phyloP scores from a whole-genome alignment of 164 flowering plant genomes.

The Litsea cubeba region DNA sequence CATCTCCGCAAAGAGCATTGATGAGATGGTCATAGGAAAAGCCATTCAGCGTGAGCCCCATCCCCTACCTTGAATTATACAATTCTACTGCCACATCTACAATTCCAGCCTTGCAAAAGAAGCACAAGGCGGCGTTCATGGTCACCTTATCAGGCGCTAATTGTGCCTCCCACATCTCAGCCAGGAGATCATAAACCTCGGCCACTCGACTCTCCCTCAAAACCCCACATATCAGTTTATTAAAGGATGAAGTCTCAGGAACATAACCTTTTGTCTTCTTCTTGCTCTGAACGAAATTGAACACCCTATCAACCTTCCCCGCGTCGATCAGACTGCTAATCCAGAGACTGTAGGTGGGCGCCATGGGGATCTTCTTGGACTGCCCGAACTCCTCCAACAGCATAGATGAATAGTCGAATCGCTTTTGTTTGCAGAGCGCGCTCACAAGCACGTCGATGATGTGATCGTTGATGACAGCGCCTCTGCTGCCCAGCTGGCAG shows the following conservation, averaged over 20 bases:
- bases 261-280: slow-evolving; percentile 43
- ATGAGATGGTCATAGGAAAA: slow-evolving; percentile 64
- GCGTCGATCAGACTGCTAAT: slow-evolving; percentile 44
- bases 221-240: slow-evolving; percentile 50
- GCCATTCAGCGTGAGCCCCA: slow-evolving; percentile 48
- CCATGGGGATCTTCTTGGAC: slow-evolving; percentile 24
- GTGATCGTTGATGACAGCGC: slow-evolving; percentile 18
- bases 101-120: slow-evolving; percentile 87
- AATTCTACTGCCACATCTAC: slow-evolving; percentile 64
- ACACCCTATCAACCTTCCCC: slow-evolving; percentile 42
- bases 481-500: slow-evolving; percentile 23
- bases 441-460: slow-evolving; percentile 36
- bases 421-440: slow-evolving; percentile 39
- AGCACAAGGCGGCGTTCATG: slow-evolving; percentile 64
- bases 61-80: slow-evolving; percentile 44
- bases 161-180: slow-evolving; percentile 57
- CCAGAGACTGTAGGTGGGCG: slow-evolving; percentile 46
- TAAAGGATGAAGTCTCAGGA: slow-evolving; percentile 54
- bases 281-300: slow-evolving; percentile 44
- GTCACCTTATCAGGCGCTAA: slow-evolving; percentile 62
- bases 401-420: slow-evolving; percentile 35
- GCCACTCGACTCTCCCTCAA: slow-evolving; percentile 50
- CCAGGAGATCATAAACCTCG: slow-evolving; percentile 61
- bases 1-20: slow-evolving; percentile 56
- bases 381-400: slow-evolving; percentile 47